Conservation (phyloP, 1,284 basidiomycete genomes). For the Rhodotorula sp. region DNA sequence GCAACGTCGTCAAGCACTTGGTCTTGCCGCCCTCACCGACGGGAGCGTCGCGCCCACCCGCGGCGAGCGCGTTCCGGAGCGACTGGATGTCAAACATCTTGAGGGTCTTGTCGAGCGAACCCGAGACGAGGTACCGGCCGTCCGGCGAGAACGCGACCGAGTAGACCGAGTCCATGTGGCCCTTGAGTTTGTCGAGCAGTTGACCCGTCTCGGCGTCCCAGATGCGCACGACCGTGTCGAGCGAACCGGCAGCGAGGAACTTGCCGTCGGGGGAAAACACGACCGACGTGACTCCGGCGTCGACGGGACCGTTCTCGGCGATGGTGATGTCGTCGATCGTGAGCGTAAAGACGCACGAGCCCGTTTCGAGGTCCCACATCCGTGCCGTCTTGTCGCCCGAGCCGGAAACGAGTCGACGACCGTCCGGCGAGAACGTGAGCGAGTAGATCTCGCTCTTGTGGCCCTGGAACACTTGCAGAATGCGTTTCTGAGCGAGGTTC, state of each 20-base stretch:
- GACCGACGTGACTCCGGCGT: constrained; percentile 75
- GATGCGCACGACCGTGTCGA: constrained; percentile 80
- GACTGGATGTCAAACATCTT: constrained; percentile 79
- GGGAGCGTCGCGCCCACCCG: constrained; percentile 41
- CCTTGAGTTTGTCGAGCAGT: constrained; percentile 70
- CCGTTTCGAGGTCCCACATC: constrained; percentile 77
- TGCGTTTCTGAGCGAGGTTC: constrained; percentile 73
- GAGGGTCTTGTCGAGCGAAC: constrained; percentile 80
- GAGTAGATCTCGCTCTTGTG: constrained; percentile 90
- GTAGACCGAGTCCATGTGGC: constrained; percentile 80
- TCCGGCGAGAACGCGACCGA: constrained; percentile 83
- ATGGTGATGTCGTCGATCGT: constrained; percentile 54
- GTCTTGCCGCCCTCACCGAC: constrained; percentile 46
- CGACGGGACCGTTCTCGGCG: constrained; percentile 58
- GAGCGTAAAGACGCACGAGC: constrained; percentile 55
- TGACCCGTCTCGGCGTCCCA: constrained; percentile 75
- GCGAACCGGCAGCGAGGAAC: constrained; percentile 75
- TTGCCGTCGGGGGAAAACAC: constrained; percentile 77
- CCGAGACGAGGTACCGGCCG: constrained; percentile 70
- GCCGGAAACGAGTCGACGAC: constrained; percentile 78
- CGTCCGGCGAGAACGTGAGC: constrained; percentile 78
- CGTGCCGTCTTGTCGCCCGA: constrained; percentile 86
- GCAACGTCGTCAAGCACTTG: constrained; percentile 71
- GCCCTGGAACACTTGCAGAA: constrained; percentile 72
- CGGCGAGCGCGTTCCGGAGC: constrained; percentile 49